Evolutionary conservation across 2,329 filamentous ascomycete genomes (phyloP).

Genomic region (Lachnellula cervina): DNA sequence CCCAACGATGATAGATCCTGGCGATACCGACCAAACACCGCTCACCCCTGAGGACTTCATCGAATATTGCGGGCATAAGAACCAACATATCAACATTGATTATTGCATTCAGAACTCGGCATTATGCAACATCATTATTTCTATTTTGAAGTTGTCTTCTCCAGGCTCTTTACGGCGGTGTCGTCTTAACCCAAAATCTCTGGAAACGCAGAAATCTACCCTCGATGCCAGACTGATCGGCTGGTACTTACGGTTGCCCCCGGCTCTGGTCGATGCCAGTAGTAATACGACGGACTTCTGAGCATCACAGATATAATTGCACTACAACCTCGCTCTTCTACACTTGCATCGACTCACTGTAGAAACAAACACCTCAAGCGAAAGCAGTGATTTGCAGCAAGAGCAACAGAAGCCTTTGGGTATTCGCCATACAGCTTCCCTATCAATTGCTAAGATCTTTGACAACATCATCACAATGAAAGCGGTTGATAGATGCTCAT

Average conservation of each 20-base stretch:
- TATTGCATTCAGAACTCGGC: conserved; percentile 8
- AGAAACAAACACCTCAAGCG: too few species aligned
- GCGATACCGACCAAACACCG: conserved; percentile 10
- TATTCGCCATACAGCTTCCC: too few species aligned
- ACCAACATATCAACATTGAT: conserved; percentile 6
- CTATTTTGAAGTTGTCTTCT: conserved; percentile 8
- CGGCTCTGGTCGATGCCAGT: neutral
- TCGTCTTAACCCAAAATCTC: neutral
- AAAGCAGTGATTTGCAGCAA: too few species aligned
- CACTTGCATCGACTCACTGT: too few species aligned
- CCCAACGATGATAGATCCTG: conserved; percentile 10
- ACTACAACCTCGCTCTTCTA: too few species aligned
- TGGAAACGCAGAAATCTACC: neutral
- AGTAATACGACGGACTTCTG: neutral
- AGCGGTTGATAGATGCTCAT: too few species aligned
- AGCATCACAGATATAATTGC: too few species aligned
- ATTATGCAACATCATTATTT: conserved; percentile 8
- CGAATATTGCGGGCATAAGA: conserved; percentile 3
- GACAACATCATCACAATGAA: too few species aligned
- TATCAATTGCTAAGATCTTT: too few species aligned
- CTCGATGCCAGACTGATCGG: conserved; percentile 1
- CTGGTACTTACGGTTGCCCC: conserved; percentile 2
- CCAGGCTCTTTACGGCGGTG: conserved; percentile 3
- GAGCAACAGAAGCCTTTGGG: too few species aligned
- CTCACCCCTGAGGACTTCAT: conserved; percentile 8